phyloP scores from a whole-genome alignment of 805 yeast species.

The Kluyveromyces wickerhamii region DNA sequence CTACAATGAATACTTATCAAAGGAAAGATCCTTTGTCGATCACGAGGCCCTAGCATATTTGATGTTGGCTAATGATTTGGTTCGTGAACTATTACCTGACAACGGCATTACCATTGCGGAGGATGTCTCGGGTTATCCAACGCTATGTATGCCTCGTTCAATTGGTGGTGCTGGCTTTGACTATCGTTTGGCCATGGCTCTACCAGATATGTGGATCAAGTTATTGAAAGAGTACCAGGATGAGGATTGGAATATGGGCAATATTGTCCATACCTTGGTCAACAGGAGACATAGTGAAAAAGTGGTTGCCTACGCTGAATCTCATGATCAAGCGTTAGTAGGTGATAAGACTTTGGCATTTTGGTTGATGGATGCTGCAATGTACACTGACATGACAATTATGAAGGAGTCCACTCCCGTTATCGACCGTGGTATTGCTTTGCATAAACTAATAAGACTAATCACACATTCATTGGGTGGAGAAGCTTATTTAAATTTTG shows the following conservation, averaged over 20 bases:
- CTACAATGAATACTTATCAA: conserved; percentile 79
- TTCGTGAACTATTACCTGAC: conserved; percentile 44
- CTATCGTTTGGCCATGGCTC: conserved; percentile 91
- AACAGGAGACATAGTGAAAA: conserved; percentile 84
- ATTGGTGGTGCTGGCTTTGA: conserved; percentile 91
- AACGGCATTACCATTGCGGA: conserved; percentile 80
- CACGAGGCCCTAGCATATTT: conserved; percentile 79
- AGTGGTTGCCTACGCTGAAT: conserved; percentile 87
- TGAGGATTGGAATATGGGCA: conserved; percentile 86
- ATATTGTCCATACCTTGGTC: conserved; percentile 71
- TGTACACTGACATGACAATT: conserved; percentile 92
- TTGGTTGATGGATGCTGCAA: conserved; percentile 97
- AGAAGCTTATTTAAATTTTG: conserved; percentile 91
- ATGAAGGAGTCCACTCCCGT: conserved; percentile 65
- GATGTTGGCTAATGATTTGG: conserved; percentile 82
- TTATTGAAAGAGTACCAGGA: conserved; percentile 73
- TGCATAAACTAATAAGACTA: conserved; percentile 86
- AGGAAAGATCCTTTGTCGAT: conserved; percentile 63
- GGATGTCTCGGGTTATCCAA: conserved; percentile 97
- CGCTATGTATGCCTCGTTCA: conserved; percentile 66
- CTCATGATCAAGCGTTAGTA: conserved; percentile 95
- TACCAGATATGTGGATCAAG: conserved; percentile 99
- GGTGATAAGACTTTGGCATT: conserved; percentile 96
- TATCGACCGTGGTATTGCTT: conserved; percentile 81
- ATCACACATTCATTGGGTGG: conserved; percentile 91